A percentile compares a stretch with the other conserved stretches of the same genome.
Evolutionary conservation across 2,329 filamentous ascomycete genomes (phyloP).

Genomic region (Alternaria dauci): DNA sequence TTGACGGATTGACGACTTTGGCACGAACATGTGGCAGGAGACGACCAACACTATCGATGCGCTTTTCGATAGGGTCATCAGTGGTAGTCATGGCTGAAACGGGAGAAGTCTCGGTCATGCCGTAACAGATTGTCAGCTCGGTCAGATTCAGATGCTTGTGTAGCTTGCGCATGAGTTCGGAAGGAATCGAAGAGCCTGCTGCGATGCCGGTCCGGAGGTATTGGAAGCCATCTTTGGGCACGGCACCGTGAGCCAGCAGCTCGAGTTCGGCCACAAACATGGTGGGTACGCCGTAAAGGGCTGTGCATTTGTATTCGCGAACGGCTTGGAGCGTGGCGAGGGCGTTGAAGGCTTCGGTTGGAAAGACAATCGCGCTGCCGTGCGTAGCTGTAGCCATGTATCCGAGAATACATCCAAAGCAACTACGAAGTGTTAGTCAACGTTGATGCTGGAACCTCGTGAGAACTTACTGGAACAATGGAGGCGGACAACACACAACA

Average conservation of each 20-base stretch:
- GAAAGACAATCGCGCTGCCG: conserved; percentile 83
- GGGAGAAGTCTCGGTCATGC: conserved; percentile 90
- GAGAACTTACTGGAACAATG: conserved; percentile 56
- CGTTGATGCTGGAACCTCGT: neutral
- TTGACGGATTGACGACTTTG: conserved; percentile 76
- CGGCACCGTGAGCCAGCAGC: conserved; percentile 66
- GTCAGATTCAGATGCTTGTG: conserved; percentile 77
- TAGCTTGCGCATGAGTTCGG: conserved; percentile 79
- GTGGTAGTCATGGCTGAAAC: conserved; percentile 82
- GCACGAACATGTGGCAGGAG: conserved; percentile 81
- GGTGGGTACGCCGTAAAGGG: conserved; percentile 87
- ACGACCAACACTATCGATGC: conserved; percentile 79
- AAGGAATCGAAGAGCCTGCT: conserved; percentile 84
- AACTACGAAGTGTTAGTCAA: conserved; percentile 53
- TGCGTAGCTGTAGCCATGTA: conserved; percentile 94
- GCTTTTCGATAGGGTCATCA: conserved; percentile 74
- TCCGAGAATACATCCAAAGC: conserved; percentile 91
- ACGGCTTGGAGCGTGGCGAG: conserved; percentile 71
- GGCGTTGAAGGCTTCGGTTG: conserved; percentile 86
- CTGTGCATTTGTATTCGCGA: conserved; percentile 69
- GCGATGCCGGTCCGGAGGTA: conserved; percentile 87
- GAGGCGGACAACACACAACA: conserved; percentile 71
- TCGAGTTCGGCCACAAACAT: conserved; percentile 95
- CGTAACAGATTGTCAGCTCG: conserved; percentile 92
- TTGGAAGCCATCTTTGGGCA: conserved; percentile 62